Evolutionary conservation across 2,329 filamentous ascomycete genomes (phyloP), one percentile per base, ranked within the genome.

Genomic region (Aaosphaeria arxii): DNA sequence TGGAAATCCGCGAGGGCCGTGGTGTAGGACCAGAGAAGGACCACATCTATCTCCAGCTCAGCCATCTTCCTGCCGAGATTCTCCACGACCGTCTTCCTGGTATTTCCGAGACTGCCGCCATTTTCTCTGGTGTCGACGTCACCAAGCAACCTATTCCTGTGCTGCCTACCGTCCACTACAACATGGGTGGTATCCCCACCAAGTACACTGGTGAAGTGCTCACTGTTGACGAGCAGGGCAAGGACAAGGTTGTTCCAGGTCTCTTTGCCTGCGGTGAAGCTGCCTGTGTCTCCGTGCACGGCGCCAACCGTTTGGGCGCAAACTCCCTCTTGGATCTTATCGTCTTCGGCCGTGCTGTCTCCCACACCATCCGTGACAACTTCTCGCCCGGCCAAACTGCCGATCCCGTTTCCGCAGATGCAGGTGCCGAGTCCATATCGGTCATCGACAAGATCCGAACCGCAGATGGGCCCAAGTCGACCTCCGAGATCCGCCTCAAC

Each of bases 271-370:
- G 91, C 63, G 92, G 92, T 79, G 92, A 97, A 79, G 91, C 94
- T 59, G 92, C 92, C 63, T 97, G 91, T 72, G 92, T 97, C 63
- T 97, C 92, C 45, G 92, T 99, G 61, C 94, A 97, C 79, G 94
- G 94, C 69, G 94, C 94, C 64, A 99, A 97, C 81, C 89, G 94
- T 73, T 85, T 99, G 50, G 92, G 92, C 69, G 92, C 94, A 79
- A 97, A 97, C 83, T 99, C 92, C 43, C 88, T 99, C 29, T 87
- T 99, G 58, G 94, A 97, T 79, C 80, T 97, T 63, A 89, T 99
- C 62, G 94, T 97, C 63, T 99, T 99, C 70, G 94, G 94, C 56
- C 91, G 94, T 77, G 94, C 94, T 58, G 94, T 97, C 55, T 94
- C 91, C 48, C 92, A 97, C 82, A 95, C 89, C 54, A 95, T 97